phyloP scores from a whole-genome alignment of 495 filamentous ascomycete species.

The Mytilinidion resinicola region DNA sequence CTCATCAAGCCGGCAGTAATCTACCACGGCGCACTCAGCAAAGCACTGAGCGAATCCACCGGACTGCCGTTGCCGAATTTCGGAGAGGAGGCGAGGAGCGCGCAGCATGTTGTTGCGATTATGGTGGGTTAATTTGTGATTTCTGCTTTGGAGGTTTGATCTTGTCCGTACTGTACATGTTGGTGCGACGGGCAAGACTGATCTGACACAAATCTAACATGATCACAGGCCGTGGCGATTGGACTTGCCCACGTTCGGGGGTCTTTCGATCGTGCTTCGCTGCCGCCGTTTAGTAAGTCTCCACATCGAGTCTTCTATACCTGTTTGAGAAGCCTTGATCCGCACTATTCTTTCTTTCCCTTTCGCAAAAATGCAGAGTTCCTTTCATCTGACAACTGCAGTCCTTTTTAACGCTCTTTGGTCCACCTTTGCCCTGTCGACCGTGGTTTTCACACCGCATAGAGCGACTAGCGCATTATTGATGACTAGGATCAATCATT shows the following conservation, averaged over 20 bases:
- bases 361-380: no score
- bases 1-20: slow-evolving; percentile 10
- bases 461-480: slow-evolving; percentile 9
- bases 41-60: background rate
- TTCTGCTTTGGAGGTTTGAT: no score
- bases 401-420: slow-evolving; percentile 13
- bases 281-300: slow-evolving; percentile 10
- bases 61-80: slow-evolving; percentile 9
- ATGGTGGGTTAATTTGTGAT: slow-evolving; percentile 3
- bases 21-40: slow-evolving; percentile 7
- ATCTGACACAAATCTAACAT: background rate
- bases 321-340: background rate
- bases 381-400: background rate
- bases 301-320: background rate
- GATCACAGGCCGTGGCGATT: slow-evolving; percentile 4
- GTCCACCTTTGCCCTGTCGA: slow-evolving; percentile 8
- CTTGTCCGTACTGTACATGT: no score
- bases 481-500: slow-evolving; percentile 15
- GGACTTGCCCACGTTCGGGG: slow-evolving; percentile 8
- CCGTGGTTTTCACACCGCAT: slow-evolving; percentile 8
- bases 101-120: slow-evolving; percentile 15
- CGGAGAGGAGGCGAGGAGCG: background rate
- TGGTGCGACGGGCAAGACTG: no score
- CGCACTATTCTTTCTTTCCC: no score
- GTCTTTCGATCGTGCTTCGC: background rate